These are phyloP conservation scores for Mycena galopus DNA, from an alignment of 768 basidiomycete species.

Conservation along the genomic window DNA sequence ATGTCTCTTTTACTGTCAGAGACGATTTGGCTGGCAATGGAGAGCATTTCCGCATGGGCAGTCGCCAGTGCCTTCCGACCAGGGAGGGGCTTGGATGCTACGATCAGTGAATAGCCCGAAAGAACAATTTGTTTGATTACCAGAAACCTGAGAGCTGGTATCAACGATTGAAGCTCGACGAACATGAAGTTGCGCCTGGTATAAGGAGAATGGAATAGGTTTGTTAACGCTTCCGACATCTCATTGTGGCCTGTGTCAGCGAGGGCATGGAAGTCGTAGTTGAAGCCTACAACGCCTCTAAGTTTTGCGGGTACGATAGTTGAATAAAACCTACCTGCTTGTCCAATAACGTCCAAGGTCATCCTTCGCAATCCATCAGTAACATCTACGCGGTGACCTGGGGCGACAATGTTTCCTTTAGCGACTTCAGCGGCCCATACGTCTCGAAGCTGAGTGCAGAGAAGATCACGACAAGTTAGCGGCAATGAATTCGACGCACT, in stretches of 20 bases:
- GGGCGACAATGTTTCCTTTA: conserved; percentile 27
- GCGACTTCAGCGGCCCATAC: conserved; percentile 44
- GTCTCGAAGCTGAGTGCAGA: conserved; percentile 47
- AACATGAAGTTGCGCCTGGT: conserved; percentile 14
- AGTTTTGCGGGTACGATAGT: not conserved
- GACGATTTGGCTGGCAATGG: conserved; percentile 55
- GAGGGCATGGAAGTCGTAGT: conserved; percentile 17
- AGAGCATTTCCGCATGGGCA: conserved; percentile 46
- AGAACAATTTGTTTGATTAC: conserved; percentile 26
- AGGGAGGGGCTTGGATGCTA: not conserved
- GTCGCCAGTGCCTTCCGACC: conserved; percentile 25
- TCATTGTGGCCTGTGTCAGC: conserved; percentile 16
- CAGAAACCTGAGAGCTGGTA: conserved; percentile 47
- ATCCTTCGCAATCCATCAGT: conserved; percentile 48
- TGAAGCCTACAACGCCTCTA: not conserved
- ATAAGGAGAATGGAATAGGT: conserved; percentile 39
- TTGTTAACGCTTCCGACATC: conserved; percentile 45
- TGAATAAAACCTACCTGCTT: conserved; percentile 45
- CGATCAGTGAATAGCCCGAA: not conserved
- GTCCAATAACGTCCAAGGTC: conserved; percentile 58
- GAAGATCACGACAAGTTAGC: not conserved
- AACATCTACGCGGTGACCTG: conserved; percentile 44
- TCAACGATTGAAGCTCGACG: conserved; percentile 29
- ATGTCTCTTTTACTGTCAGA: conserved; percentile 53
- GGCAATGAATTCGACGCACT: conserved; percentile 35